Evolutionary conservation across 306 rosid genomes (phyloP).

Genomic region (cucumber (Cucumis sativus)): DNA sequence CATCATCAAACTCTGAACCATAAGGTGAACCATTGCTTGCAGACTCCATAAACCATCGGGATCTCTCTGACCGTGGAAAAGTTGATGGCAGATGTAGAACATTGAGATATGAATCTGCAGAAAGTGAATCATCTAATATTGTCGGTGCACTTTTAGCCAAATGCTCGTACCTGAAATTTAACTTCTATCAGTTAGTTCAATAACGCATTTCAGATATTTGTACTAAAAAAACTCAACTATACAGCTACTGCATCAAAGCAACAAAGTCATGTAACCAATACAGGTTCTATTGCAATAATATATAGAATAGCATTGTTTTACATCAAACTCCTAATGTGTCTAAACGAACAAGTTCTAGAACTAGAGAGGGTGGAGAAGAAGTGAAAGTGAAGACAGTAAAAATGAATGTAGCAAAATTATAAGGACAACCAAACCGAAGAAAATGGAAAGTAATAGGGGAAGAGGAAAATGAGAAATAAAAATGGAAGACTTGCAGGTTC

Average conservation of each 20-base stretch:
- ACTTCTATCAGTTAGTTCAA: constrained; percentile 13
- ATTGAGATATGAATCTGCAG: constrained; percentile 97
- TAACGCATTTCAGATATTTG: neutral
- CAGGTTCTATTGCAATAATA: neutral
- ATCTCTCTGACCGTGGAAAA: constrained; percentile 89
- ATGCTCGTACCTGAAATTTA: constrained; percentile 83
- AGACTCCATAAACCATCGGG: constrained; percentile 57
- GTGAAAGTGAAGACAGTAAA: neutral
- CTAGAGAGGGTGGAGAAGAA: neutral
- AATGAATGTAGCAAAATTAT: neutral
- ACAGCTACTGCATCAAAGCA: neutral
- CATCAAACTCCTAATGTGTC: neutral
- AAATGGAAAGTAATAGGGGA: neutral
- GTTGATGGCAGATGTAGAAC: constrained; percentile 93
- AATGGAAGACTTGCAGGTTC: neutral
- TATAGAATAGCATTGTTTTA: neutral
- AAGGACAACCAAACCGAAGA: neutral
- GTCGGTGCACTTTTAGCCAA: constrained; percentile 96
- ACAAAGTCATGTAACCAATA: neutral
- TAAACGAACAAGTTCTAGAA: neutral
- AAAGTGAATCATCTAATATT: constrained; percentile 94
- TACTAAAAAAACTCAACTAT: neutral
- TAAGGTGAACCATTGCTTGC: constrained; percentile 41
- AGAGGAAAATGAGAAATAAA: neutral
- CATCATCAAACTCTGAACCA: constrained; percentile 64